Conservation (phyloP, 495 filamentous ascomycete species). For the Lasiosphaeriaceae sp. region DNA sequence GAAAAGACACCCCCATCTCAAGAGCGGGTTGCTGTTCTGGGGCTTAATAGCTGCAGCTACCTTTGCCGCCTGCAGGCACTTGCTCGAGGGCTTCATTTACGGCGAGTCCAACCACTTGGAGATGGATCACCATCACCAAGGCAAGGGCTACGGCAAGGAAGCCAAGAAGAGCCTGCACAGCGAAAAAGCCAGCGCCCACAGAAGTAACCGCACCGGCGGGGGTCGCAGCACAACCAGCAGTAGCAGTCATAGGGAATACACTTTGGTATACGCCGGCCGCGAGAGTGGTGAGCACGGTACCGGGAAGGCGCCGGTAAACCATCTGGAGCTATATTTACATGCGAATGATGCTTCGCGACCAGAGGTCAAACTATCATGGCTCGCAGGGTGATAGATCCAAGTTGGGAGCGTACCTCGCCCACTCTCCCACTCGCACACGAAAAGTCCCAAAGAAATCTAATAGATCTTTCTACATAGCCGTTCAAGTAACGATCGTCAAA, state of each 20-base stretch:
- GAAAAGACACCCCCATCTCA: slow-evolving; percentile 14
- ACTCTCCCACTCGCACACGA: no score
- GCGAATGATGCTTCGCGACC: no score
- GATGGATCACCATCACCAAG: slow-evolving; percentile 4
- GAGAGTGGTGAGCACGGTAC: slow-evolving; percentile 5
- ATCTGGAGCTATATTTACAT: no score
- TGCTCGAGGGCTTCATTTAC: slow-evolving; percentile 37
- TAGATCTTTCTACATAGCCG: no score
- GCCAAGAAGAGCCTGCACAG: slow-evolving; percentile 1
- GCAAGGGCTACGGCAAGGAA: not conserved
- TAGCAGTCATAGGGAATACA: not conserved
- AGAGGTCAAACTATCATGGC: no score
- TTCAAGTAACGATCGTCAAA: no score
- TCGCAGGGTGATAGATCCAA: no score
- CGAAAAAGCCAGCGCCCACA: not conserved
- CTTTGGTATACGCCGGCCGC: not conserved
- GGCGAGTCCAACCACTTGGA: slow-evolving; percentile 39
- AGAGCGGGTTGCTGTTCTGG: slow-evolving; percentile 34
- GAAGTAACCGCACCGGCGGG: not conserved
- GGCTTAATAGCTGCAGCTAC: slow-evolving; percentile 35
- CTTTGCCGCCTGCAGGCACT: slow-evolving; percentile 33
- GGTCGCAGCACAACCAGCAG: not conserved
- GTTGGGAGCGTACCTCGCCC: no score
- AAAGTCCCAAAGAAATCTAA: no score
- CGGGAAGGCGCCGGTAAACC: not conserved